phyloP scores from a whole-genome alignment of 805 yeast species.

The Kodamaea kaohsiungensis region DNA sequence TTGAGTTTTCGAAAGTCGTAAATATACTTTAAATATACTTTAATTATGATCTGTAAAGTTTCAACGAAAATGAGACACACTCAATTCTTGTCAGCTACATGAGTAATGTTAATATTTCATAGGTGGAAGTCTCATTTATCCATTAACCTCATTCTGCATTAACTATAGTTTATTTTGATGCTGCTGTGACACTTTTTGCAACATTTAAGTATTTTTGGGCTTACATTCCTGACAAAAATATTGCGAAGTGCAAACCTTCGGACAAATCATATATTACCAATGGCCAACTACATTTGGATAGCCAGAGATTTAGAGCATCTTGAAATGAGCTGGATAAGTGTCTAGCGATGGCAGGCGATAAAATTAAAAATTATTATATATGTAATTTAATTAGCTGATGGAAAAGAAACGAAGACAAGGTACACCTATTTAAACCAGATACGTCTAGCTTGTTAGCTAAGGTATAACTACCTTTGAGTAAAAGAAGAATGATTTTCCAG shows the following conservation, averaged over 20 bases:
- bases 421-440: conserved; percentile 23
- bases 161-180: conserved; percentile 41
- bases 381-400: conserved; percentile 13
- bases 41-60: conserved; percentile 38
- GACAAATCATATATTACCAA: conserved; percentile 14
- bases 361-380: conserved; percentile 26
- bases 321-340: conserved; percentile 32
- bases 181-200: conserved; percentile 34
- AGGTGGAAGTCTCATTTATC: conserved; percentile 29
- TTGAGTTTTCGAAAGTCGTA: not conserved
- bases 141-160: conserved; percentile 33
- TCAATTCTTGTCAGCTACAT: conserved; percentile 64
- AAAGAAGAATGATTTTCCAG: conserved; percentile 46
- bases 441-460: conserved; percentile 17
- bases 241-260: conserved; percentile 5
- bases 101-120: conserved; percentile 64
- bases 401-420: conserved; percentile 8
- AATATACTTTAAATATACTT: not conserved
- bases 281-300: conserved; percentile 47
- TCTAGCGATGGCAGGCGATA: conserved; percentile 26
- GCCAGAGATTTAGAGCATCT: conserved; percentile 33
- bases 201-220: conserved; percentile 34
- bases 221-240: conserved; percentile 31
- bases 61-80: conserved; percentile 66
- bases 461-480: conserved; percentile 14